Base-by-base conservation (phyloP, 1,284 basidiomycete species). In the Neonothopanus nambi region DNA sequence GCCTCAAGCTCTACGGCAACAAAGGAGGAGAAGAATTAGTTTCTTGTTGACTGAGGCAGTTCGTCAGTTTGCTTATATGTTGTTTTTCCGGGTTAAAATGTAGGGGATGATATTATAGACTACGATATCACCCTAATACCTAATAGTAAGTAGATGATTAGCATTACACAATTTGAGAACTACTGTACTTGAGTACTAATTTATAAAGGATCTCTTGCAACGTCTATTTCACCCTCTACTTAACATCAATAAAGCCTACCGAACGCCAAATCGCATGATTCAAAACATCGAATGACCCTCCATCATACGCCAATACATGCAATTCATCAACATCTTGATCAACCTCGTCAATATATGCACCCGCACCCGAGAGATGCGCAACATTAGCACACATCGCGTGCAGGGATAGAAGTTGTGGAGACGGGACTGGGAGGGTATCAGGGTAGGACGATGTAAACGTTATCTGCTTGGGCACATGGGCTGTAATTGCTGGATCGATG, bases 301-400 rank as follows among this genome's bases (percentile, higher is more conserved):
- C 49, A 36, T 44, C 41, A 23, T 3, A 5, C 7, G 28, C 48
- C 28, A 54, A 37, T 20, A 54, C 52, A 21, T 12, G 17, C 20
- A 49, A 20, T 12, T 38, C 18, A 21, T 44, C 40, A 6, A 39
- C 7, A 44, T 54, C 47, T 20, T 24, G 5, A 5, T 54, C 40
- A 13, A 69, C 24, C 4, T 50, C 51, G 12, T 68, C 63, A n/a
- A 71, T 57, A 37, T 67, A 63, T 42, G 66, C 62, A n/a, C 57
- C 61, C 15, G 67, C 67, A 38, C 68, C 67, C 1, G 68, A 71
- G 23, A 70, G 51, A 52, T 67, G 55, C 13, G 65, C 63, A 3
- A 69, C 61, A 30, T 61, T 61, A 18, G 65, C 68, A 50, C 65
- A 69, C 3, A 62, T 55, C 2, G 64, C 69, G 53, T 64, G 61